Evolutionary conservation across 805 yeast species (phyloP).

Genomic region (Priceomyces medius): DNA sequence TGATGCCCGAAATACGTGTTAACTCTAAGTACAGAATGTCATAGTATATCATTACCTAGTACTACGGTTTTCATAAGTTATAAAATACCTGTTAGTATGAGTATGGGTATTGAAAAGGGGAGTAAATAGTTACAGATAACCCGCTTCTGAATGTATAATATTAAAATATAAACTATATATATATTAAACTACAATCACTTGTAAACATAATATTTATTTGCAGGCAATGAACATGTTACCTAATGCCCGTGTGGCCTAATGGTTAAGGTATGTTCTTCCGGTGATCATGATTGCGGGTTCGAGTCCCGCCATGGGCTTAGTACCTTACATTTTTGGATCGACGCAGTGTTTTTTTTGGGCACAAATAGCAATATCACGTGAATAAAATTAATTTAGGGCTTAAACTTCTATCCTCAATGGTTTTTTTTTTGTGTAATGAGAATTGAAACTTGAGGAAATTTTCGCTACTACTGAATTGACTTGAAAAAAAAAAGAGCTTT

Average conservation of each 20-base stretch:
- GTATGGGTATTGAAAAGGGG: too few species aligned
- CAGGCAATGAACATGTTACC: not conserved
- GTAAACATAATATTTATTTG: too few species aligned
- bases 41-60: too few species aligned
- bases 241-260: conserved; percentile 67
- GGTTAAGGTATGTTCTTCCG: conserved; percentile 76
- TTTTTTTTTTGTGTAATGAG: conserved; percentile 7
- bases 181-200: too few species aligned
- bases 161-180: too few species aligned
- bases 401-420: conserved; percentile 9
- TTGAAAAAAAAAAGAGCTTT: conserved; percentile 5
- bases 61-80: too few species aligned
- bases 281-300: conserved; percentile 74
- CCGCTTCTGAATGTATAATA: too few species aligned
- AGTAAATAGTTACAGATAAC: too few species aligned
- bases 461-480: conserved; percentile 8
- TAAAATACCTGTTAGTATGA: too few species aligned
- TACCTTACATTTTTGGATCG: conserved; percentile 1
- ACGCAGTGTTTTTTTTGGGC: not conserved
- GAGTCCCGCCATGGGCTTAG: conserved; percentile 70
- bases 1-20: too few species aligned
- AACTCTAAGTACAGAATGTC: too few species aligned
- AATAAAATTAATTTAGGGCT: not conserved
- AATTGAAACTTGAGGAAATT: conserved; percentile 11
- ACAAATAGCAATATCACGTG: not conserved